Conservation (phyloP, 148 eudicot species). For the Rhododendron ovatum region DNA sequence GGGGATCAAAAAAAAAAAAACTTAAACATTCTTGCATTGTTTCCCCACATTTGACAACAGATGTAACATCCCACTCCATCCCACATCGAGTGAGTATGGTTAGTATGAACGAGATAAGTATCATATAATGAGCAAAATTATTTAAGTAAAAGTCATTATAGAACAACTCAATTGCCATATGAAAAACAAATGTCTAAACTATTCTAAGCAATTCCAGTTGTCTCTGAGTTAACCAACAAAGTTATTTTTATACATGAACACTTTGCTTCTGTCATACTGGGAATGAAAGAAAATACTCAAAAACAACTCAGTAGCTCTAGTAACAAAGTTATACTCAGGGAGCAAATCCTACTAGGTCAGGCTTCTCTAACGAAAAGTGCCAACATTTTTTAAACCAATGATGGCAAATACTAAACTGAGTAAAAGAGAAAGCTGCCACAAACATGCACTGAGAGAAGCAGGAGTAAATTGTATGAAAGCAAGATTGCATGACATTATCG, state of each 20-base stretch:
- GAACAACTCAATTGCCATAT: background rate
- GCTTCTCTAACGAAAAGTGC: background rate
- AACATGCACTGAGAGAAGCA: conserved; percentile 12
- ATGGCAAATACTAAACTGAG: background rate
- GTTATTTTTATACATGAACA: background rate
- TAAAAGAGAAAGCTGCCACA: conserved; percentile 3
- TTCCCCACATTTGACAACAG: background rate
- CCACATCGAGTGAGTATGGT: background rate
- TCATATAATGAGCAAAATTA: background rate
- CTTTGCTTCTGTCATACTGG: background rate
- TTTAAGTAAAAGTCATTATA: background rate
- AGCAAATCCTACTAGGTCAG: background rate
- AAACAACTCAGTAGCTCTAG: background rate
- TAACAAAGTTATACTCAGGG: background rate
- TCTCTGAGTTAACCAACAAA: background rate
- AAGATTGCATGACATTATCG: background rate
- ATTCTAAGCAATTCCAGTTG: background rate
- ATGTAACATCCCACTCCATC: background rate
- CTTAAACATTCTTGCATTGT: background rate
- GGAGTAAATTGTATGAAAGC: background rate
- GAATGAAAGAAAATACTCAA: background rate
- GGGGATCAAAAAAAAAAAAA: no score
- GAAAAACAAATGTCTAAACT: background rate
- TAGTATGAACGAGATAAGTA: background rate
- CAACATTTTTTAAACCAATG: background rate